A percentile compares a stretch with the other conserved stretches of the same genome.
These are phyloP conservation scores for Corynespora cassiicola DNA, from an alignment of 2,329 filamentous ascomycete species.

Conservation along the genomic window DNA sequence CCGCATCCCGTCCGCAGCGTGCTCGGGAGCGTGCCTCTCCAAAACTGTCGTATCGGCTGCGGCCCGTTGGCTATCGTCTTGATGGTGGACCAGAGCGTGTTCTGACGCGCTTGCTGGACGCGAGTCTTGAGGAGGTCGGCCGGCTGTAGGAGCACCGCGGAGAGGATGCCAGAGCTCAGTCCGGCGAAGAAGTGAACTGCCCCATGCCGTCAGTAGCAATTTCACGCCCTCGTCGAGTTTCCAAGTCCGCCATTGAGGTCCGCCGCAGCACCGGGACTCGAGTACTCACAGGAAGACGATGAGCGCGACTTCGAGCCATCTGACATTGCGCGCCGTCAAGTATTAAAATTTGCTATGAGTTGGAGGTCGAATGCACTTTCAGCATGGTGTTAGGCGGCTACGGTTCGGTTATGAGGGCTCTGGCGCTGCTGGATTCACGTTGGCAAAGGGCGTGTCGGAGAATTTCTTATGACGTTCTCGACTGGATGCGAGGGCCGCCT, in stretches of 20 bases:
- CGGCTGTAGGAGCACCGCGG: constrained; percentile 89
- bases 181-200: constrained; percentile 84
- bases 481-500: neutral
- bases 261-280: no score
- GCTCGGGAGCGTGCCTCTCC: constrained; percentile 91
- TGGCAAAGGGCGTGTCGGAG: constrained; percentile 1
- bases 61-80: constrained; percentile 72
- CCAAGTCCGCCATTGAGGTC: neutral
- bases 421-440: neutral
- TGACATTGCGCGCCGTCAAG: constrained; percentile 54
- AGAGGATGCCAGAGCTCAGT: constrained; percentile 83
- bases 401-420: constrained; percentile 1
- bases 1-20: constrained; percentile 93
- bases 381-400: constrained; percentile 18
- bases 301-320: constrained; percentile 57
- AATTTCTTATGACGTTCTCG: constrained; percentile 11
- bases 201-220: constrained; percentile 7
- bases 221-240: neutral
- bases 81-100: constrained; percentile 71
- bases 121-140: constrained; percentile 96
- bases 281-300: constrained; percentile 56
- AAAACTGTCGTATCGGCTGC: constrained; percentile 75
- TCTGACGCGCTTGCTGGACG: constrained; percentile 82
- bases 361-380: constrained; percentile 5
- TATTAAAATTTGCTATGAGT: constrained; percentile 27